phyloP scores from a whole-genome alignment of 768 basidiomycete species.

The Lyophyllum semitale region DNA sequence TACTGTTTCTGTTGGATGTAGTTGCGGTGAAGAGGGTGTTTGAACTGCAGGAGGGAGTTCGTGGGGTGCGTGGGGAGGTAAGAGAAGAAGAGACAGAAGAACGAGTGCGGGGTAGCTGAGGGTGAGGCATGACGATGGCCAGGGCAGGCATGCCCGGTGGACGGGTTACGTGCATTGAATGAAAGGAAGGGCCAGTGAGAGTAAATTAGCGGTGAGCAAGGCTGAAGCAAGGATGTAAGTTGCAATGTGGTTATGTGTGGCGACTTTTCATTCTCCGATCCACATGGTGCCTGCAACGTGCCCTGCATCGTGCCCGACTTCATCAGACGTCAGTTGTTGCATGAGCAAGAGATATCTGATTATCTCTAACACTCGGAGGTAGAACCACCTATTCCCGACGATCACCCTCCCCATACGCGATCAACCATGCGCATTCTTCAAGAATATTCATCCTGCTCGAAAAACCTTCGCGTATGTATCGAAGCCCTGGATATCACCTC shows the following conservation, averaged over 20 bases:
- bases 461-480: too few species aligned
- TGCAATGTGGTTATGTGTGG: slow-evolving; percentile 15
- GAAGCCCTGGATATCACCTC: too few species aligned
- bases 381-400: too few species aligned
- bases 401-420: too few species aligned
- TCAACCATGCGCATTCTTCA: too few species aligned
- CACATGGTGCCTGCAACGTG: slow-evolving; percentile 36
- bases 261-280: slow-evolving; percentile 22
- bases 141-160: slow-evolving; percentile 53
- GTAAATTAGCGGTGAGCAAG: slow-evolving; percentile 1
- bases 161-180: slow-evolving; percentile 54
- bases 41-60: slow-evolving; percentile 53
- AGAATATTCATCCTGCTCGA: too few species aligned
- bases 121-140: slow-evolving; percentile 64
- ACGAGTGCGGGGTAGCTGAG: slow-evolving; percentile 49
- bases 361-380: too few species aligned
- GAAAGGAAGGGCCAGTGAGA: slow-evolving; percentile 26
- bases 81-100: slow-evolving; percentile 51
- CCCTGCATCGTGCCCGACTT: slow-evolving; percentile 37
- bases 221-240: not conserved
- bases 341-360: too few species aligned
- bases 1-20: slow-evolving; percentile 63
- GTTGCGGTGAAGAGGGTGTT: slow-evolving; percentile 52
- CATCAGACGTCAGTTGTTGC: too few species aligned
- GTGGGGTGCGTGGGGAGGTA: slow-evolving; percentile 60